A percentile compares a stretch with the other conserved stretches of the same genome.
Conservation (phyloP, 805 yeast species). For the Pichia nakasei region DNA sequence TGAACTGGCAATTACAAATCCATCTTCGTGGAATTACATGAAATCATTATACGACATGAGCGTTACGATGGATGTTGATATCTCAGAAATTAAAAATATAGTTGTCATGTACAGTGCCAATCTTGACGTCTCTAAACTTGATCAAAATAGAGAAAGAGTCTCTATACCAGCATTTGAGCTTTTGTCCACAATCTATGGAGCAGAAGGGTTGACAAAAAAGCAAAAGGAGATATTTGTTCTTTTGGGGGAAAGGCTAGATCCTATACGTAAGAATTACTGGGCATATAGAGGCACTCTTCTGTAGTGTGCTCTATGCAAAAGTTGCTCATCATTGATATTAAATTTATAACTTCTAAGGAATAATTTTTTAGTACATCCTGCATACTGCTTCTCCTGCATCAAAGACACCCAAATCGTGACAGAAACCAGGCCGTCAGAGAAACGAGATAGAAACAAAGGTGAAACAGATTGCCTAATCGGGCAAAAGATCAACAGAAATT, state of each 20-base stretch:
- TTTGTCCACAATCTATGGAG: constrained; percentile 31
- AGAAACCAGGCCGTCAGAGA: not conserved
- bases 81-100: constrained; percentile 25
- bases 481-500: constrained; percentile 6
- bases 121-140: constrained; percentile 1
- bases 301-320: no score
- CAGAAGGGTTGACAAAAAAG: constrained; percentile 21
- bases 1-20: constrained; percentile 63
- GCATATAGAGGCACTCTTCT: constrained; percentile 3
- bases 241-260: constrained; percentile 34
- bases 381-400: no score
- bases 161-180: constrained; percentile 61
- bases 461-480: constrained; percentile 1
- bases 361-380: no score
- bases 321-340: no score
- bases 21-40: constrained; percentile 80
- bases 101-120: constrained; percentile 32
- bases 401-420: no score
- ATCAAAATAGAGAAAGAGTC: constrained; percentile 12
- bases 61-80: constrained; percentile 11
- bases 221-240: constrained; percentile 33
- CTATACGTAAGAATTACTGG: constrained; percentile 27
- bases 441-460: constrained; percentile 1
- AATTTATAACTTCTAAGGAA: no score
- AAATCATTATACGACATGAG: constrained; percentile 32